These are phyloP conservation scores for Phalaenopsis aphrodite DNA, from an alignment of 106 monocot genomes.

Conservation along the genomic window DNA sequence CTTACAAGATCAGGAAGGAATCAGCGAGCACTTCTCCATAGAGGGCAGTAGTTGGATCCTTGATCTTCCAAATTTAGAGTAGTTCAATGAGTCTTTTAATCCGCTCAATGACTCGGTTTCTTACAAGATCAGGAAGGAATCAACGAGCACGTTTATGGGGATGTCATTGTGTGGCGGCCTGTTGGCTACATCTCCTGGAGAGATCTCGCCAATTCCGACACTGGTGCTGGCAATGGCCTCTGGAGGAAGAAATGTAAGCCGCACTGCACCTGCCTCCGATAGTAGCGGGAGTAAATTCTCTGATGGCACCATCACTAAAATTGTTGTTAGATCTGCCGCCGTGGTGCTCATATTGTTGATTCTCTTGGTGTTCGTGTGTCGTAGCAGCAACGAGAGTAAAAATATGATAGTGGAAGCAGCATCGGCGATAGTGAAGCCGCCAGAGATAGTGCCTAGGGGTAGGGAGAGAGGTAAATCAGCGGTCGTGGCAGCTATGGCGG, in stretches of 20 bases:
- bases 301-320: conserved; percentile 34
- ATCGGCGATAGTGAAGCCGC: not conserved
- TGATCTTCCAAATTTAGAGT: conserved; percentile 23
- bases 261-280: not conserved
- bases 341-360: conserved; percentile 10
- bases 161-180: conserved; percentile 58
- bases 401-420: not conserved
- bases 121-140: conserved; percentile 21
- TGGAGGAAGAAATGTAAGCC: not conserved
- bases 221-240: not conserved
- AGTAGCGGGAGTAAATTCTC: conserved; percentile 25
- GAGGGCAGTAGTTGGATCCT: conserved; percentile 32
- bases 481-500: not conserved
- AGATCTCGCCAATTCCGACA: conserved; percentile 15
- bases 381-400: not conserved
- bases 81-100: conserved; percentile 77
- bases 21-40: conserved; percentile 18
- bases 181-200: conserved; percentile 36
- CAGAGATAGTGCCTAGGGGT: not conserved
- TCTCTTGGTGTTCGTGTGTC: conserved; percentile 13
- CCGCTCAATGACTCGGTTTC: conserved; percentile 68
- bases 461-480: not conserved
- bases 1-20: conserved; percentile 26
- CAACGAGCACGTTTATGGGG: conserved; percentile 30
- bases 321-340: conserved; percentile 22